Evolutionary conservation across 2,329 filamentous ascomycete genomes (phyloP).

Genomic region (Mollisia scopiformis): DNA sequence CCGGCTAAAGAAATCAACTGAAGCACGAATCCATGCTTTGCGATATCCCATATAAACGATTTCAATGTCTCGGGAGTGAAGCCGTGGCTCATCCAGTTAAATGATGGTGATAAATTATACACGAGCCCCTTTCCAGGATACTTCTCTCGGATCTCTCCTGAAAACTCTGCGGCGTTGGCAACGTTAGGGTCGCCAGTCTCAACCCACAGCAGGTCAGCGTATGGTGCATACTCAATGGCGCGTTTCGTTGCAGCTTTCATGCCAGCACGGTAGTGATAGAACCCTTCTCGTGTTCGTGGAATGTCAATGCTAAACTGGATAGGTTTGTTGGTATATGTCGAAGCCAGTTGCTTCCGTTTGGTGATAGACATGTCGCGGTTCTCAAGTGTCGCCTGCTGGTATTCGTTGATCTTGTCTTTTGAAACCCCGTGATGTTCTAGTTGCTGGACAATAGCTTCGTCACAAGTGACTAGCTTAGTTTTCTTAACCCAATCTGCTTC

Average conservation of each 20-base stretch:
- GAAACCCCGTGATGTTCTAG: conserved; percentile 67
- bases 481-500: conserved; percentile 88
- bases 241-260: conserved; percentile 90
- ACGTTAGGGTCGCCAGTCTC: conserved; percentile 92
- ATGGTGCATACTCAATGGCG: conserved; percentile 87
- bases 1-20: conserved; percentile 70
- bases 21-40: conserved; percentile 78
- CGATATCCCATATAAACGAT: conserved; percentile 96
- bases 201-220: conserved; percentile 94
- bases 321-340: conserved; percentile 65
- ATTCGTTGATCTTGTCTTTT: conserved; percentile 66
- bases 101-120: conserved; percentile 94
- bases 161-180: conserved; percentile 73
- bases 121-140: conserved; percentile 86
- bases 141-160: conserved; percentile 70
- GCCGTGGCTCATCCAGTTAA: conserved; percentile 98
- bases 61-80: conserved; percentile 82
- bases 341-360: conserved; percentile 74
- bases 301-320: conserved; percentile 90
- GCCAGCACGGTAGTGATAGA: conserved; percentile 87
- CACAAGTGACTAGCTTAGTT: conserved; percentile 85
- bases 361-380: conserved; percentile 79
- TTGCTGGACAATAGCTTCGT: conserved; percentile 83
- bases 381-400: conserved; percentile 61
- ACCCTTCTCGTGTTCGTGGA: conserved; percentile 90